phyloP scores from a whole-genome alignment of 192 early-diverging fungal species.

The Linnemannia schmuckeri region DNA sequence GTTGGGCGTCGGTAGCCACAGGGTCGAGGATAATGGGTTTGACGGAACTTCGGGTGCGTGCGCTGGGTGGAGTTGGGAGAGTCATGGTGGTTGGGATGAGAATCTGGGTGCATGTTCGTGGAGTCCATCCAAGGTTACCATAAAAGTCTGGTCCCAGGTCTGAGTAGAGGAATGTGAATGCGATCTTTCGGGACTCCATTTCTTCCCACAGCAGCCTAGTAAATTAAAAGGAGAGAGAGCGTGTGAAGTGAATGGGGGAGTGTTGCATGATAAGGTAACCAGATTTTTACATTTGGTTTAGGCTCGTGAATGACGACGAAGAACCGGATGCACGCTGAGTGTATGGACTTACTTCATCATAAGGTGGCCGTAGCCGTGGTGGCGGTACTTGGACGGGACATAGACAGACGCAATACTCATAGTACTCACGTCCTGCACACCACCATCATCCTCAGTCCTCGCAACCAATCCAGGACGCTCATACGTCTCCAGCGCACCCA shows the following conservation, averaged over 20 bases:
- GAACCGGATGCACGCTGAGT: not conserved
- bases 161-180: conserved; percentile 48
- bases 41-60: conserved; percentile 2
- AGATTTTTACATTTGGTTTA: not conserved
- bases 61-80: conserved; percentile 1
- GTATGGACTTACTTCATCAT: conserved; percentile 32
- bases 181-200: conserved; percentile 11
- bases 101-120: conserved; percentile 29
- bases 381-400: conserved; percentile 37
- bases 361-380: conserved; percentile 38
- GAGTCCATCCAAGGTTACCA: conserved; percentile 37
- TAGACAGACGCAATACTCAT: conserved; percentile 40
- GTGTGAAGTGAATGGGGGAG: not conserved
- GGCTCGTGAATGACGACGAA: not conserved
- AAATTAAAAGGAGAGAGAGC: not conserved
- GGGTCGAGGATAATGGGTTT: not conserved
- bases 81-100: conserved; percentile 8
- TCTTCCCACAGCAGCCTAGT: conserved; percentile 45
- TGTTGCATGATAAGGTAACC: not conserved
- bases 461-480: conserved; percentile 42
- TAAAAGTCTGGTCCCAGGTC: conserved; percentile 43
- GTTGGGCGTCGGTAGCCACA: not conserved
- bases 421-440: conserved; percentile 26
- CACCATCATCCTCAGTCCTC: not conserved
- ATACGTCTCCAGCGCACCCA: conserved; percentile 43